Base-by-base conservation (phyloP, 345 rosid genomes). In the Euphorbia pulcherrima region DNA sequence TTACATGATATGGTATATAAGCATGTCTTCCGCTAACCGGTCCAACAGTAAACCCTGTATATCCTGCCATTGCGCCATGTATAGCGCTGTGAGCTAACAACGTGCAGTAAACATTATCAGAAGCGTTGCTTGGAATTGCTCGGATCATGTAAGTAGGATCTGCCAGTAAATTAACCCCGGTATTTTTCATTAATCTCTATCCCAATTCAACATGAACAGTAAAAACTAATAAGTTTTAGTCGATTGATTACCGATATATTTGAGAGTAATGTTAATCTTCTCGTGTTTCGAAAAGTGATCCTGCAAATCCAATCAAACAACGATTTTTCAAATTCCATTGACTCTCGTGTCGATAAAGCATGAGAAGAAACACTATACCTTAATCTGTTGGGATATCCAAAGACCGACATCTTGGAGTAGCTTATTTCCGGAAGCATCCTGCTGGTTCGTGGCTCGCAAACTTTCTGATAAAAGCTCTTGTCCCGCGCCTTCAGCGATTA, bases 401-500 rank as follows among this genome's bases (percentile, higher is more conserved):
- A 84, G 74, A 6, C 91, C 88, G 50, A 84, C 77, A 73, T 84
- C 87, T 67, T 54, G 84, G 46, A 84, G 86, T 28, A 78, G 78
- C 74, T 78, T 84, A 75, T 84, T 87, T 47, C 86, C 88, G 0
- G 86, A 87, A 75, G 87, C 91, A 75, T 87, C 88, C 64, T 75
- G 74, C 68, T 71, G 56, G 51, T 55, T 16, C 18, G 44, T 37
- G 20, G 81, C 26, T 0, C 30, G 51, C 44, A 63, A 39, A 39
- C 75, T 69, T 63, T 72, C 82, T 8, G 82, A 56, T 59, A 84
- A 75, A 60, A 83, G 81, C 68, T 87, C 92, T 67, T 85, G 92
- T 58, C 92, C 91, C 0, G 91, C 91, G 24, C 91, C 88, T 81
- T 87, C 88, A 26, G 87, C 89, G 20, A 83, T 79, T 30, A 84